These are phyloP conservation scores for Pseudevernia furfuracea DNA, from an alignment of 495 filamentous ascomycete species.

Conservation along the genomic window DNA sequence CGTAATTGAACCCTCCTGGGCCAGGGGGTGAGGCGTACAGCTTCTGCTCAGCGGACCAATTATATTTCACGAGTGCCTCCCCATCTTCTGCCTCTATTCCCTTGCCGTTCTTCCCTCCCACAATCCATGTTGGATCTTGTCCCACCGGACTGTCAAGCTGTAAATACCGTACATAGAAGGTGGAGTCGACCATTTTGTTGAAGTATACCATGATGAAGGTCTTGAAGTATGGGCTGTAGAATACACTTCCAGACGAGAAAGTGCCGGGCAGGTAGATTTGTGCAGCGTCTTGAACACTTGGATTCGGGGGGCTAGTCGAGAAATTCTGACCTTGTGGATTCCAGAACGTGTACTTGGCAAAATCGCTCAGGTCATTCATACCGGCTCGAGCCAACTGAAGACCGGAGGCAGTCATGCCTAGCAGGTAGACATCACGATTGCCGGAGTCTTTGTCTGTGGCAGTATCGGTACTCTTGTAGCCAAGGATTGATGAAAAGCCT, in stretches of 20 bases:
- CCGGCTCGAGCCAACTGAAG: slow-evolving; percentile 27
- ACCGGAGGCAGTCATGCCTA: slow-evolving; percentile 23
- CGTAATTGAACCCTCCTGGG: slow-evolving; percentile 31
- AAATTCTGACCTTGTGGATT: slow-evolving; percentile 22
- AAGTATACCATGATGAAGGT: slow-evolving; percentile 33
- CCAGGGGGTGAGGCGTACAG: slow-evolving; percentile 27
- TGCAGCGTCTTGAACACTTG: slow-evolving; percentile 15
- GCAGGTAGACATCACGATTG: slow-evolving; percentile 26
- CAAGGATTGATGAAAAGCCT: slow-evolving; percentile 26
- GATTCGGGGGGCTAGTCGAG: slow-evolving; percentile 17
- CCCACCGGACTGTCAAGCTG: slow-evolving; percentile 24
- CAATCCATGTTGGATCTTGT: slow-evolving; percentile 19
- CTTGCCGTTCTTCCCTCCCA: slow-evolving; percentile 24
- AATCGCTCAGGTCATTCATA: slow-evolving; percentile 22
- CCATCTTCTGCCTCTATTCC: slow-evolving; percentile 27
- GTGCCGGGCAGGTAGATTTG: slow-evolving; percentile 28
- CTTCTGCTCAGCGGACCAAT: slow-evolving; percentile 28
- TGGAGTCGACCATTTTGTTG: slow-evolving; percentile 30
- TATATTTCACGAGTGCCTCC: slow-evolving; percentile 28
- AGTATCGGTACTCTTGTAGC: slow-evolving; percentile 18
- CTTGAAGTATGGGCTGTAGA: slow-evolving; percentile 31
- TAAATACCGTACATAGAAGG: slow-evolving; percentile 30
- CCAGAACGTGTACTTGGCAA: slow-evolving; percentile 24
- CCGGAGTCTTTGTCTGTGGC: slow-evolving; percentile 9
- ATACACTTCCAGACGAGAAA: slow-evolving; percentile 29